These are phyloP conservation scores for Lotmaria passim DNA, from an alignment of 208 protist genomes.

Conservation along the genomic window DNA sequence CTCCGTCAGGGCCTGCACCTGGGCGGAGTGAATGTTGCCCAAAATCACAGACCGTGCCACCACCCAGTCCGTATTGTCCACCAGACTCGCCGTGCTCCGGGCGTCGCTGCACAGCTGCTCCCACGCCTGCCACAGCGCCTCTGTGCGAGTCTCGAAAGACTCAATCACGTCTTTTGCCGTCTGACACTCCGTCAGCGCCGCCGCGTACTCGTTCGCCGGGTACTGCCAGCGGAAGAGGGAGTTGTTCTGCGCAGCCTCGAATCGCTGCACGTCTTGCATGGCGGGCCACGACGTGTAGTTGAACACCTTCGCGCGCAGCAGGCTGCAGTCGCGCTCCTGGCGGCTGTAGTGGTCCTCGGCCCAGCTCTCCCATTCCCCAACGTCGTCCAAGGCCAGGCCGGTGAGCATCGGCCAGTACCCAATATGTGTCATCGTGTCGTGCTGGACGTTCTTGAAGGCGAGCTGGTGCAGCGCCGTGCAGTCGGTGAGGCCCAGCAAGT, in stretches of 20 bases:
- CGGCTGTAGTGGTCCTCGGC: slow-evolving; percentile 63
- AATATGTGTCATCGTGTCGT: slow-evolving; percentile 89
- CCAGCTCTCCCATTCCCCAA: slow-evolving; percentile 56
- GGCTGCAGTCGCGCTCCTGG: slow-evolving; percentile 68
- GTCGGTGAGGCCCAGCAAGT: slow-evolving; percentile 69
- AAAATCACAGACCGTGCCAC: slow-evolving; percentile 69
- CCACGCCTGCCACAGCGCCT: slow-evolving; percentile 38
- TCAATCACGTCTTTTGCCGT: slow-evolving; percentile 79
- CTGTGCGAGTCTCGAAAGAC: slow-evolving; percentile 39
- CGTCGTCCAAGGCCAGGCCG: slow-evolving; percentile 62
- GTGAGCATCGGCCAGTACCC: slow-evolving; percentile 81
- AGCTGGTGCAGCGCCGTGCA: slow-evolving; percentile 69
- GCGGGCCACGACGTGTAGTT: slow-evolving; percentile 80
- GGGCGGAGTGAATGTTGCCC: slow-evolving; percentile 72
- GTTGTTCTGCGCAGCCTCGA: slow-evolving; percentile 62
- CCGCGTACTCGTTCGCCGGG: slow-evolving; percentile 46
- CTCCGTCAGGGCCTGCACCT: slow-evolving; percentile 57
- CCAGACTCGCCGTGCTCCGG: slow-evolving; percentile 29
- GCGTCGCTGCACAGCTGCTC: slow-evolving; percentile 25
- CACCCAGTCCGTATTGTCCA: slow-evolving; percentile 85
- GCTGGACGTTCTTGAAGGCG: slow-evolving; percentile 85
- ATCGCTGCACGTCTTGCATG: slow-evolving; percentile 81
- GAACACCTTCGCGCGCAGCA: slow-evolving; percentile 85
- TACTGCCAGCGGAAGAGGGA: slow-evolving; percentile 62
- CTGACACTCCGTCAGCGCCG: slow-evolving; percentile 67